Percentiles rank a stretch among this genome's conserved stretches.
phyloP scores from a whole-genome alignment of 2,329 filamentous ascomycete genomes.

The Ophiostoma novo-ulmi region DNA sequence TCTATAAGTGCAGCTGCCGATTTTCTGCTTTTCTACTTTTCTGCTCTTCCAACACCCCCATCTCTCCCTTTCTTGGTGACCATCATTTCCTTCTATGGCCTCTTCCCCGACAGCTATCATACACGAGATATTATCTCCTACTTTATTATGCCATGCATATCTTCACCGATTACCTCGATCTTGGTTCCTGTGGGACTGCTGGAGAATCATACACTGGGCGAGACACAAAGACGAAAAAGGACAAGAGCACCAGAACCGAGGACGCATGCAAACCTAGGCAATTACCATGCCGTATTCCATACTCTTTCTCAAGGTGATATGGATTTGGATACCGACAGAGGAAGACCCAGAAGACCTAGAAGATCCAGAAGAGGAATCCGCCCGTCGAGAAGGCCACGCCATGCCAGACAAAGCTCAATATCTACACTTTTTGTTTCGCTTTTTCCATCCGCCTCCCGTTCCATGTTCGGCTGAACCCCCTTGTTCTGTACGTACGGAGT shows the following conservation, averaged over 20 bases:
- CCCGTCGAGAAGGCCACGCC: background rate
- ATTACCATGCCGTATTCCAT: background rate
- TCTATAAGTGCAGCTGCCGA: background rate
- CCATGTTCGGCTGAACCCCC: background rate
- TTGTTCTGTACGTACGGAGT: background rate
- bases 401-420: background rate
- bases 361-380: background rate
- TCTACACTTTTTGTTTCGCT: background rate
- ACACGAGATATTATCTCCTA: background rate
- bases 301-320: background rate
- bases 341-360: background rate
- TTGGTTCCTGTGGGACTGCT: slow-evolving; percentile 4
- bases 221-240: background rate
- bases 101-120: slow-evolving; percentile 2
- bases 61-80: background rate
- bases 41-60: no score
- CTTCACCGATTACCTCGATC: background rate
- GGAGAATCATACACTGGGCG: background rate
- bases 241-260: background rate
- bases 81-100: background rate
- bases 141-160: background rate
- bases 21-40: background rate
- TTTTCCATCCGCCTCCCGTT: background rate
- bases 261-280: background rate
- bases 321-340: no score